Conservation (phyloP, 495 filamentous ascomycete genomes). For the Aspergillus sparsus region DNA sequence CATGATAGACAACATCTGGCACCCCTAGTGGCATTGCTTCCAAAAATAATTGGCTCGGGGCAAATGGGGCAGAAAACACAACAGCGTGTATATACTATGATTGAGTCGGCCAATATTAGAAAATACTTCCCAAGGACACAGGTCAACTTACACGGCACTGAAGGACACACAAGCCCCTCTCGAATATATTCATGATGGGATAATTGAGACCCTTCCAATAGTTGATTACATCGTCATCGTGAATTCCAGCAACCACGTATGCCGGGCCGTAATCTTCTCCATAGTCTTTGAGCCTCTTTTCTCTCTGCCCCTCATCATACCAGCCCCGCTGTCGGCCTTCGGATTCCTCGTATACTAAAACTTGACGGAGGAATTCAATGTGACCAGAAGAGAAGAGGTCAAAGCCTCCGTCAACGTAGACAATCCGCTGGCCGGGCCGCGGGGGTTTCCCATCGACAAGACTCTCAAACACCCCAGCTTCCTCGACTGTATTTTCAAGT, state of each 20-base stretch:
- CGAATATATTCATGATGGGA: constrained; percentile 98
- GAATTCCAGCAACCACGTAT: constrained; percentile 88
- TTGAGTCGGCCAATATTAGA: constrained; percentile 27
- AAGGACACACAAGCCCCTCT: constrained; percentile 90
- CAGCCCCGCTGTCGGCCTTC: constrained; percentile 66
- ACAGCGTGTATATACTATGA: constrained; percentile 80
- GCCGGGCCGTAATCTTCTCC: constrained; percentile 74
- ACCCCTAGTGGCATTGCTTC: constrained; percentile 70
- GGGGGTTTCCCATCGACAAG: constrained; percentile 68
- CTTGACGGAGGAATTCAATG: constrained; percentile 85
- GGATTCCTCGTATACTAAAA: constrained; percentile 68
- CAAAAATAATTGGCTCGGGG: constrained; percentile 74
- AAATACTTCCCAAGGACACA: background rate
- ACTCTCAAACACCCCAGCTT: constrained; percentile 58
- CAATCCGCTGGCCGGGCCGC: constrained; percentile 74
- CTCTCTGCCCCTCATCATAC: constrained; percentile 63
- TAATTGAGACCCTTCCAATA: constrained; percentile 96
- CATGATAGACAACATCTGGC: constrained; percentile 88
- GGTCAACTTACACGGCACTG: constrained; percentile 74
- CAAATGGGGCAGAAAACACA: constrained; percentile 86
- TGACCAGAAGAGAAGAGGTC: constrained; percentile 97
- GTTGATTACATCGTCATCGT: constrained; percentile 93
- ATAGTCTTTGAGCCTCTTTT: constrained; percentile 59
- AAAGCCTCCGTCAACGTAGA: constrained; percentile 96
- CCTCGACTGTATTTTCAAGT: constrained; percentile 49